Evolutionary conservation across 2,329 filamentous ascomycete genomes (phyloP), one percentile per base, ranked within the genome.

Genomic region (Hypoxylon sp.): DNA sequence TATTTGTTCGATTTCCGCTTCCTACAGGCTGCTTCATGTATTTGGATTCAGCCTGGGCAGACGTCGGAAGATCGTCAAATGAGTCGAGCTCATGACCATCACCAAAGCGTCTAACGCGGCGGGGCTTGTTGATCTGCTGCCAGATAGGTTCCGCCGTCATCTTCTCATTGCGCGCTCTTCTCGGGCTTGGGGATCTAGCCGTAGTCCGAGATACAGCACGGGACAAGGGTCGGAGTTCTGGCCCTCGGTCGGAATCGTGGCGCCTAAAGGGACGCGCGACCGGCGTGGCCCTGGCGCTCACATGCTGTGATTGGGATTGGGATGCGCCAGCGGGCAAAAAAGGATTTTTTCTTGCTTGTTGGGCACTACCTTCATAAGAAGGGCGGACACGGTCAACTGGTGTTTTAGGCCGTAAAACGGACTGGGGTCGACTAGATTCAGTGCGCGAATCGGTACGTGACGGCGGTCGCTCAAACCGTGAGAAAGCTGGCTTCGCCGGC

Each of bases 61-160:
- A 97, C 0, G 92, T 97, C 1, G 93, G 93, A 47, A 99, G 76
- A 71, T 99, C 94, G 68, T 99, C 94, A 68, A 99, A 97, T 2
- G 82, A 86, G 62, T 97, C 93, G 23, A 99, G 79, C 71, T 99
- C 94, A 53, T 88, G 89, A 11, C 94, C 94, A 69, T 97, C 91
- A 8, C 94, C 94, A 73, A 95, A 99, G 63, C 90, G 84, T 34
- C 86, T 81, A 52, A 79, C 78, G 29, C 84, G 79, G 25, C 83
- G 79, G 2, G 91, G 91, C 68, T 87, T 89, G 57, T 83, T 92
- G 51, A 96, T 74, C 35, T 88, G 86, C 60, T 88, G 84, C 76
- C 78, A 82, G 4, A 74, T 73, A 27, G 78, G 78, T 35, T 79
- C 80, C 29, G 71, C 66, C 7, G 68, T 67, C 36, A 69, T 61